Percentiles rank a stretch among this genome's conserved stretches.
phyloP scores from a whole-genome alignment of 352 stramenopile species.

The Blastocystis sp. region DNA sequence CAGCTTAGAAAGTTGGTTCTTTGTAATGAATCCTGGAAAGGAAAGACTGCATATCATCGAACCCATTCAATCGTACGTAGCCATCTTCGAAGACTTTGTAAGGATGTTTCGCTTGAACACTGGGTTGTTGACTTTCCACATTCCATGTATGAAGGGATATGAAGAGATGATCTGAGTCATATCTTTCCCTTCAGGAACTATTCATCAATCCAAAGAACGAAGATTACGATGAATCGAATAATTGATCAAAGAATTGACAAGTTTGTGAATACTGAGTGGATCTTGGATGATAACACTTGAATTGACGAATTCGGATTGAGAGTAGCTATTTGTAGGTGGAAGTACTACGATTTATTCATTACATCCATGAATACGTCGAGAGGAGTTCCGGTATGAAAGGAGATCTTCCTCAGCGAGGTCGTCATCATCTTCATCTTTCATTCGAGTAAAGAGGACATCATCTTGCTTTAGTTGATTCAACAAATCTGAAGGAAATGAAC shows the following conservation, averaged over 20 bases:
- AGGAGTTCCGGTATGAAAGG: neutral
- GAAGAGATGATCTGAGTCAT: conserved; percentile 62
- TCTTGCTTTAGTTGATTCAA: neutral
- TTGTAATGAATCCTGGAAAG: conserved; percentile 9
- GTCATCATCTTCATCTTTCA: conserved; percentile 44
- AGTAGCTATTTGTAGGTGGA: neutral
- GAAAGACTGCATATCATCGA: neutral
- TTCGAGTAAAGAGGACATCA: neutral
- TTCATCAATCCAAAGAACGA: neutral
- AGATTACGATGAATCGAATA: conserved; percentile 24
- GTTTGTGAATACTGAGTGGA: conserved; percentile 4
- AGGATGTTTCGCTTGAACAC: conserved; percentile 30
- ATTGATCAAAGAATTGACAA: conserved; percentile 43
- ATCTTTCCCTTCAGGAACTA: conserved; percentile 41
- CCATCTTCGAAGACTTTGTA: neutral
- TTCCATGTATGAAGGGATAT: conserved; percentile 21
- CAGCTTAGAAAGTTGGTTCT: conserved; percentile 17
- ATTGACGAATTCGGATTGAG: neutral
- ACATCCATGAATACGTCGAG: neutral
- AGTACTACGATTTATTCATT: neutral
- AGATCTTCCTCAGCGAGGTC: conserved; percentile 44
- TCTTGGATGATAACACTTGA: neutral
- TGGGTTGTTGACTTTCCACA: neutral
- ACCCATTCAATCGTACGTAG: neutral
- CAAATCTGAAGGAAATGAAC: neutral